These are phyloP conservation scores for Hypsizygus marmoreus DNA, from an alignment of 768 basidiomycete species.

Conservation along the genomic window DNA sequence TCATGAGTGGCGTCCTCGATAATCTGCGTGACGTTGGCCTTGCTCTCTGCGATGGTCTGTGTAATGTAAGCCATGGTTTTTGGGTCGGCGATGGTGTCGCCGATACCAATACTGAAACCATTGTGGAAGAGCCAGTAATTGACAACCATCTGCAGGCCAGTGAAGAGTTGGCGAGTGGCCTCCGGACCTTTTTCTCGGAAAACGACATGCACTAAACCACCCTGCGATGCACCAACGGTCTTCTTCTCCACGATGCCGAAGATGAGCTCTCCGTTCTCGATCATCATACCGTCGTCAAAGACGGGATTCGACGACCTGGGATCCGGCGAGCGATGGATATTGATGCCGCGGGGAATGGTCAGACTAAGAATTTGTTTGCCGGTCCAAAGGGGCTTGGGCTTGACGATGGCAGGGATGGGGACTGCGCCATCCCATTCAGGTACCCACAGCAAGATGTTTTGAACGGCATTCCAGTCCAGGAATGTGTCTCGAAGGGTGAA, in stretches of 20 bases:
- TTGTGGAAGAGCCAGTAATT: conserved; percentile 99
- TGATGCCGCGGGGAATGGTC: conserved; percentile 93
- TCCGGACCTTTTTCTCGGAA: conserved; percentile 98
- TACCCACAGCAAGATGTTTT: conserved; percentile 97
- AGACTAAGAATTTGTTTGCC: conserved; percentile 96
- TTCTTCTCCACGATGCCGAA: conserved; percentile 98
- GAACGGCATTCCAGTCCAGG: conserved; percentile 93
- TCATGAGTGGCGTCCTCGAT: conserved; percentile 87
- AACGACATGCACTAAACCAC: conserved; percentile 93
- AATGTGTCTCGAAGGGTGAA: conserved; percentile 96
- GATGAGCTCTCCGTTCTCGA: conserved; percentile 95
- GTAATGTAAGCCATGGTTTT: conserved; percentile 88
- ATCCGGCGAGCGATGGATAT: conserved; percentile 81
- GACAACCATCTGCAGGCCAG: conserved; percentile 91
- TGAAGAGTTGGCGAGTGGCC: conserved; percentile 86
- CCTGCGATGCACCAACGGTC: conserved; percentile 95
- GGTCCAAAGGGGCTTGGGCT: conserved; percentile 96
- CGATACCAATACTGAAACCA: conserved; percentile 98
- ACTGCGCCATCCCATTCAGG: conserved; percentile 96
- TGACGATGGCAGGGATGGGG: conserved; percentile 92
- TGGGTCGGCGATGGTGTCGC: conserved; percentile 94
- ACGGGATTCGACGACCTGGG: conserved; percentile 79
- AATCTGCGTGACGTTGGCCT: conserved; percentile 74
- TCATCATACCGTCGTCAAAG: conserved; percentile 91
- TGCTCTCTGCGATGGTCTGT: conserved; percentile 77